Evolutionary conservation across 345 rosid genomes (phyloP), one percentile per base, ranked within the genome.

Genomic region (Raphanus sativus): DNA sequence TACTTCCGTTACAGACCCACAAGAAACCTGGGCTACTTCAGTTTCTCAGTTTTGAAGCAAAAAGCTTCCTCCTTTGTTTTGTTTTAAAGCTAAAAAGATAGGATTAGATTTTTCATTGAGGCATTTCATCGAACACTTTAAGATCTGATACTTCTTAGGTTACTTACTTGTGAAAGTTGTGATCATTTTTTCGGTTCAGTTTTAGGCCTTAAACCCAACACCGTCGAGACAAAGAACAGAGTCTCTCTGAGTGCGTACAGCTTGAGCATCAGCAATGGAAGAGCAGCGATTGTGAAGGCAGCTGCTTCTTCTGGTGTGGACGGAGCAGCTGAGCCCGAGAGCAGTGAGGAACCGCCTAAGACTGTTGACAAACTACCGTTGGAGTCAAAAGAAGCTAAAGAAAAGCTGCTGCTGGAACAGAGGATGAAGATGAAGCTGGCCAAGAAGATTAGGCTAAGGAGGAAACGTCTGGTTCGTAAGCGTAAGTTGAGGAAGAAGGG

Each of bases 401-500:
- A 83, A 85, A 86, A 90, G 87, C 83, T 81, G 82, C 80, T 85
- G 65, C 42, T 80, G 82, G 96, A 88, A 34, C 91, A 78, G 85
- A 91, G 86, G 89, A 2, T 86, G 90, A 91, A 76, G 88, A 94
- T 94, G 94, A 94, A 91, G 74, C 8, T 90, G 76, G 92, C 94
- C 0, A 94, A 87, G 85, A 94, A 94, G 86, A 82, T 90, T 16
- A 75, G 98, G 82, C 93, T 94, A 7, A 84, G 98, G 15, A 89
- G 97, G 76, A 91, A 90, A 78, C 86, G 96, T 67, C 90, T 94
- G 7, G 50, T 89, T 58, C 89, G 89, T 70, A 94, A 94, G 84
- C 83, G 94, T 67, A 87, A 81, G 81, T 29, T 94, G 91, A 88
- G 98, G 87, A 94, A 94, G 94, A 94, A 87, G 86, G 98, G 96